Evolutionary conservation across 2,329 filamentous ascomycete species (phyloP), one percentile per base, ranked within the genome.

Genomic region (Diaporthe ampelina): DNA sequence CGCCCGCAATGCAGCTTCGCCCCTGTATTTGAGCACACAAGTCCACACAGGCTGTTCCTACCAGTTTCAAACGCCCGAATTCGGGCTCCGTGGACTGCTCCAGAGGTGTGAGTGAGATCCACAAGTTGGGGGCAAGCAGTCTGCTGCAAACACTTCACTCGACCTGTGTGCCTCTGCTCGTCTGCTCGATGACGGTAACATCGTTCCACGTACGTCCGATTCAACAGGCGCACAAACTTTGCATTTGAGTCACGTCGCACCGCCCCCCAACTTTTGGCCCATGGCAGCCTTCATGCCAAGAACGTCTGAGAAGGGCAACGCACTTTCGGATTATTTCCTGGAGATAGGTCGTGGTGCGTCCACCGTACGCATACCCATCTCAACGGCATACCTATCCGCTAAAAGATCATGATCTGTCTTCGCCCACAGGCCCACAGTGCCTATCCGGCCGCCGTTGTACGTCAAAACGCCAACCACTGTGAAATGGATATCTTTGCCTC

Each of bases 341-440:
- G n/a, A 10, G 63, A 68, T 26, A 65, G 21, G 48, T n/a, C 32
- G 21, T 40, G 48, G 24, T 29, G 19, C 26, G 32, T 40, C 54
- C 52, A 40, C 48, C 29, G 48, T 68, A 68, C 63, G 52, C 8
- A 21, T 54, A 48, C 63, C 63, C 63, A 52, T 50, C 63, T 40
- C 29, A 52, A 54, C 9, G n/a, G 63, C 63, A 32, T 40, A 21
- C 15, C 6, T n/a, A 13, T 68, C 45, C 48, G 48, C 48, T n/a
- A 54, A 40, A 32, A 54, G 11, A 17, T 15, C 17, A 37, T 68
- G 32, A n/a, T 45, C 48, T 68, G n/a, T 54, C 63, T 19, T 19
- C 21, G 21, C 24, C 63, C 24, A 15, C 21, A 52, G 40, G n/a
- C 24, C 45, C 45, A 52, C 29, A 32, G 29, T 32, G 43, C 63